phyloP scores from a whole-genome alignment of 2,329 filamentous ascomycete genomes.

The Penicillium sp. region DNA sequence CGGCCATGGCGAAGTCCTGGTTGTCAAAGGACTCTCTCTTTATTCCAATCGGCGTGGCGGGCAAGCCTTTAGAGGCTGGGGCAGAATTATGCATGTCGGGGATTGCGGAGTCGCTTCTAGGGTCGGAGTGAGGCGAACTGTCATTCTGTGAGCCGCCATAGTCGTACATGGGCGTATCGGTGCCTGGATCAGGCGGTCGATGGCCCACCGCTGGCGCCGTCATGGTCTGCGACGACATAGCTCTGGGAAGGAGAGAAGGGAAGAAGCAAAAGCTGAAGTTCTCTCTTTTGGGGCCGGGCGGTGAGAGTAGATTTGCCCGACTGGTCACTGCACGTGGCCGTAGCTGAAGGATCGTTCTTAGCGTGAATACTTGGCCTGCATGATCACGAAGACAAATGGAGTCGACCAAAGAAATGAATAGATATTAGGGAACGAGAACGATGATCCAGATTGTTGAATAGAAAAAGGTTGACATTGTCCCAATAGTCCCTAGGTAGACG shows the following conservation, averaged over 20 bases:
- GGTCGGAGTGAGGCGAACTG: conserved; percentile 28
- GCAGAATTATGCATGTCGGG: conserved; percentile 41
- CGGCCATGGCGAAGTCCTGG: conserved; percentile 19
- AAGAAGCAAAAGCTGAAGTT: conserved; percentile 29
- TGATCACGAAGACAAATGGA: not conserved
- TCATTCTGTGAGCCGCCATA: conserved; percentile 34
- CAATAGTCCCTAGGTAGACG: conserved; percentile 7
- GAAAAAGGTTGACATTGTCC: not conserved
- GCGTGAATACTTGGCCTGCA: not conserved
- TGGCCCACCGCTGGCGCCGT: conserved; percentile 48
- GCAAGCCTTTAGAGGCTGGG: conserved; percentile 31
- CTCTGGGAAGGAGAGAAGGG: conserved; percentile 28
- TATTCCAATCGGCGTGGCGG: conserved; percentile 30
- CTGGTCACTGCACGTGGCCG: conserved; percentile 26
- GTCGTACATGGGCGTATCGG: conserved; percentile 42
- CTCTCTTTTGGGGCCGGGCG: conserved; percentile 23
- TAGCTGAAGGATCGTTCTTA: conserved; percentile 10
- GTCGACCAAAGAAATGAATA: not conserved
- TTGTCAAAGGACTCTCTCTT: conserved; percentile 33
- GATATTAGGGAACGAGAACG: not conserved
- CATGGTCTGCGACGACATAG: conserved; percentile 50
- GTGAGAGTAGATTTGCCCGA: conserved; percentile 22
- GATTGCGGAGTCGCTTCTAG: conserved; percentile 39
- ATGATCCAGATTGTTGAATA: not conserved
- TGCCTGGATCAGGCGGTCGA: conserved; percentile 44